Conservation (phyloP, 805 yeast species). For the Metschnikowia aberdeeniae region DNA sequence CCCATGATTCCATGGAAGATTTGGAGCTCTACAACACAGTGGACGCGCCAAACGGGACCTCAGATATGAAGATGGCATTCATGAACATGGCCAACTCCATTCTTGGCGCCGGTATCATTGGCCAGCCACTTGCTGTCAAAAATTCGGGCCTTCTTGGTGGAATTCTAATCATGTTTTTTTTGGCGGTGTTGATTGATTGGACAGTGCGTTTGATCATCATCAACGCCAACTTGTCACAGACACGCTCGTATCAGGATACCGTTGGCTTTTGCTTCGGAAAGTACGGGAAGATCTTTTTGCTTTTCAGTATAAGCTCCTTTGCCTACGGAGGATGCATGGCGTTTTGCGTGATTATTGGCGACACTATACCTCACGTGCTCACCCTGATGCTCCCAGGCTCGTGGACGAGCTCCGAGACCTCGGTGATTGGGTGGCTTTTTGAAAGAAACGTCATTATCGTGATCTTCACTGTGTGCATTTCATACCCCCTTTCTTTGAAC, state of each 20-base stretch:
- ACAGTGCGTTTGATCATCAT: slow-evolving; percentile 74
- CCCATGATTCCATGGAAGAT: slow-evolving; percentile 2
- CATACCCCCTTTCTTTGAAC: slow-evolving; percentile 78
- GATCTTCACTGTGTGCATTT: slow-evolving; percentile 63
- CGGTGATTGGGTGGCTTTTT: slow-evolving; percentile 48
- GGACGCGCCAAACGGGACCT: slow-evolving; percentile 23
- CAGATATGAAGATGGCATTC: slow-evolving; percentile 74
- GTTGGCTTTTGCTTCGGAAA: slow-evolving; percentile 76
- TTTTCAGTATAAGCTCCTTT: slow-evolving; percentile 77
- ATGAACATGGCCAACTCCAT: slow-evolving; percentile 97
- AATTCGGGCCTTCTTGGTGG: slow-evolving; percentile 82
- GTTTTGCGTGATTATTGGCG: slow-evolving; percentile 91
- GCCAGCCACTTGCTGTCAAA: slow-evolving; percentile 84
- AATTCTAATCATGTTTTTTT: slow-evolving; percentile 48
- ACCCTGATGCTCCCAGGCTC: slow-evolving; percentile 55
- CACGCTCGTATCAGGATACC: slow-evolving; percentile 79
- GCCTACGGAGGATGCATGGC: slow-evolving; percentile 96
- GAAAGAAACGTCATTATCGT: slow-evolving; percentile 68
- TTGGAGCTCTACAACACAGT: slow-evolving; percentile 6
- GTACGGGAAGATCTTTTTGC: slow-evolving; percentile 60
- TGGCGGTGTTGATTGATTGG: slow-evolving; percentile 83
- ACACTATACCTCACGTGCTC: slow-evolving; percentile 87
- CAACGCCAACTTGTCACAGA: slow-evolving; percentile 74
- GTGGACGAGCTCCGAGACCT: slow-evolving; percentile 23
- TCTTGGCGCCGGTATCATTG: slow-evolving; percentile 93